phyloP scores from a whole-genome alignment of 2,329 filamentous ascomycete genomes.

The Colletotrichum ledebouriae region DNA sequence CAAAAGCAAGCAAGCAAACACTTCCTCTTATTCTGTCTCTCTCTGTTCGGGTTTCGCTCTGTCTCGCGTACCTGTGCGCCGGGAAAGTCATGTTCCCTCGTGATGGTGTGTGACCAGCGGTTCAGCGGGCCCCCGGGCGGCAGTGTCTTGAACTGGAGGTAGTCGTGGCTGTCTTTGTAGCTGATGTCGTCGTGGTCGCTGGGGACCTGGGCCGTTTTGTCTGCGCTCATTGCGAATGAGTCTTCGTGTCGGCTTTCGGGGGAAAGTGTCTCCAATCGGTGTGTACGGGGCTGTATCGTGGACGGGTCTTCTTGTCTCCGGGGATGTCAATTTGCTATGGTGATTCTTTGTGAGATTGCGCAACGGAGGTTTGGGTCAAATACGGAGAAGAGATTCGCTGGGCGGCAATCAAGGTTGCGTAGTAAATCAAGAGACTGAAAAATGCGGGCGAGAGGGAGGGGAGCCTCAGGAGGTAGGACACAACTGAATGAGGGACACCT shows the following conservation, averaged over 20 bases:
- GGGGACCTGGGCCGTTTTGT: conserved; percentile 26
- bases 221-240: conserved; percentile 23
- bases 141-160: conserved; percentile 65
- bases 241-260: neutral
- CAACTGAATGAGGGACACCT: neutral
- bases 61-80: conserved; percentile 78
- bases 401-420: neutral
- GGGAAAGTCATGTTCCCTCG: conserved; percentile 88
- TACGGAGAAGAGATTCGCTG: too few species aligned
- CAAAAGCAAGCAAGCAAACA: neutral
- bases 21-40: too few species aligned
- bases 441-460: conserved; percentile 11
- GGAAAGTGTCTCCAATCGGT: too few species aligned
- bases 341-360: too few species aligned
- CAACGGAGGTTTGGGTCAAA: too few species aligned
- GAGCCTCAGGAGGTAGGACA: conserved; percentile 5
- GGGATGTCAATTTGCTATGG: too few species aligned
- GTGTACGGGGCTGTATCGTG: too few species aligned
- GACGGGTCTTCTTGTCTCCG: too few species aligned
- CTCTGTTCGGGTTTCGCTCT: neutral
- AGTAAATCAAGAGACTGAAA: neutral
- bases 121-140: conserved; percentile 75
- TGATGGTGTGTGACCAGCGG: conserved; percentile 86
- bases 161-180: conserved; percentile 64
- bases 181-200: conserved; percentile 22